Conservation (phyloP, 495 filamentous ascomycete species). For the Trichoderma parareesei region DNA sequence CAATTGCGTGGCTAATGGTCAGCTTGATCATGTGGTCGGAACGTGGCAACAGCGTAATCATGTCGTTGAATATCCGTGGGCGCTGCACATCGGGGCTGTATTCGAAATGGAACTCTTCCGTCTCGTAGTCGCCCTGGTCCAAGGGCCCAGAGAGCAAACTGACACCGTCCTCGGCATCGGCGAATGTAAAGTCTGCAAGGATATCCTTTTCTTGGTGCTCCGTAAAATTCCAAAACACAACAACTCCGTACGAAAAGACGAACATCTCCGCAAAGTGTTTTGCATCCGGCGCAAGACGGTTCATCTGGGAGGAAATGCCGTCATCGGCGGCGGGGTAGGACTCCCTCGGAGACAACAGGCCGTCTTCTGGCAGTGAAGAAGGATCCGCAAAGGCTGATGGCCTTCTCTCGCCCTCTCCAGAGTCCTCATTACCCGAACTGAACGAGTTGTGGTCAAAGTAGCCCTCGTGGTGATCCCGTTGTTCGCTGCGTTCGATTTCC, state of each 20-base stretch:
- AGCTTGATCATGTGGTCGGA: slow-evolving; percentile 99
- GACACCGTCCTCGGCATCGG: slow-evolving; percentile 50
- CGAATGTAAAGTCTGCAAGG: slow-evolving; percentile 90
- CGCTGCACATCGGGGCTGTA: slow-evolving; percentile 78
- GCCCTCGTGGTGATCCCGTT: slow-evolving; percentile 81
- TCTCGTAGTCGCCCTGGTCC: slow-evolving; percentile 85
- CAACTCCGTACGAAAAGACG: slow-evolving; percentile 94
- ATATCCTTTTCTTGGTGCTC: slow-evolving; percentile 94
- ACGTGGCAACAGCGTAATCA: slow-evolving; percentile 85
- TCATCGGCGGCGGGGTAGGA: slow-evolving; percentile 14
- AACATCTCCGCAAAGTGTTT: slow-evolving; percentile 90
- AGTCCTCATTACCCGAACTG: slow-evolving; percentile 6
- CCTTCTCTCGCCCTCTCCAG: slow-evolving; percentile 17
- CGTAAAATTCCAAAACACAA: slow-evolving; percentile 98
- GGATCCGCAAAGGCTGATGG: slow-evolving; percentile 14
- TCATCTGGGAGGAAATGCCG: slow-evolving; percentile 27
- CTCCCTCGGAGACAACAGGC: not conserved
- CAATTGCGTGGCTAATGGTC: slow-evolving; percentile 92
- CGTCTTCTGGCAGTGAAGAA: slow-evolving; percentile 7
- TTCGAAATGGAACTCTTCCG: slow-evolving; percentile 97
- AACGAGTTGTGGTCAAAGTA: slow-evolving; percentile 46
- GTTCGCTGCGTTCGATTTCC: slow-evolving; percentile 91
- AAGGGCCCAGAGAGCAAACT: slow-evolving; percentile 62
- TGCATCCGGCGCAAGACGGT: slow-evolving; percentile 53
- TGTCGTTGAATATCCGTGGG: slow-evolving; percentile 93